A percentile compares a stretch with the other conserved stretches of the same genome.
Conservation (phyloP, 371 early-diverging fungal species). For the Chytridium lagenaria region DNA sequence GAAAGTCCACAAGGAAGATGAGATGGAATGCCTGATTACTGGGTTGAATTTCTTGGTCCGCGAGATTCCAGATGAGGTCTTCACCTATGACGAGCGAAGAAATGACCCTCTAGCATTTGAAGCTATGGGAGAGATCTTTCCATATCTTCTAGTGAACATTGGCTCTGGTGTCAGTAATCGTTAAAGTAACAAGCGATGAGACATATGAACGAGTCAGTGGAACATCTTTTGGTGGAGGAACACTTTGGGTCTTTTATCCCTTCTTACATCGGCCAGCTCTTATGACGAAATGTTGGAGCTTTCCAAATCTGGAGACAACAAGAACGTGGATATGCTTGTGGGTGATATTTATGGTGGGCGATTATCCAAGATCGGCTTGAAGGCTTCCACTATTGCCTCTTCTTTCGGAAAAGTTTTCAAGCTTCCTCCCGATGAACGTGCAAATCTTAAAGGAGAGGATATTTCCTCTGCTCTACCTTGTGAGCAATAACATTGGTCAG, state of each 20-base stretch:
- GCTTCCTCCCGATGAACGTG: conserved; percentile 66
- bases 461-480: conserved; percentile 91
- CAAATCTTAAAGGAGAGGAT: conserved; percentile 76
- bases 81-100: conserved; percentile 78
- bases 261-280: conserved; percentile 75
- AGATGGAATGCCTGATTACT: conserved; percentile 74
- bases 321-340: conserved; percentile 89
- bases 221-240: conserved; percentile 96
- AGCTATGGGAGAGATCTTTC: conserved; percentile 72
- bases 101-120: conserved; percentile 83
- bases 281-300: conserved; percentile 96
- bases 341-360: conserved; percentile 95
- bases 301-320: conserved; percentile 90
- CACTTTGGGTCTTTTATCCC: conserved; percentile 91
- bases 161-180: conserved; percentile 89
- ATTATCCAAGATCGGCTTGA: conserved; percentile 71
- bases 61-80: conserved; percentile 95
- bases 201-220: conserved; percentile 86
- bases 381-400: conserved; percentile 90
- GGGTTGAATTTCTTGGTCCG: conserved; percentile 86
- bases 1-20: conserved; percentile 78
- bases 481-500: conserved; percentile 97
- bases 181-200: conserved; percentile 83
- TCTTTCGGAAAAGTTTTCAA: conserved; percentile 96
- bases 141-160: conserved; percentile 90